Conservation (phyloP, 2,329 filamentous ascomycete species). For the Diaporthe sp. region DNA sequence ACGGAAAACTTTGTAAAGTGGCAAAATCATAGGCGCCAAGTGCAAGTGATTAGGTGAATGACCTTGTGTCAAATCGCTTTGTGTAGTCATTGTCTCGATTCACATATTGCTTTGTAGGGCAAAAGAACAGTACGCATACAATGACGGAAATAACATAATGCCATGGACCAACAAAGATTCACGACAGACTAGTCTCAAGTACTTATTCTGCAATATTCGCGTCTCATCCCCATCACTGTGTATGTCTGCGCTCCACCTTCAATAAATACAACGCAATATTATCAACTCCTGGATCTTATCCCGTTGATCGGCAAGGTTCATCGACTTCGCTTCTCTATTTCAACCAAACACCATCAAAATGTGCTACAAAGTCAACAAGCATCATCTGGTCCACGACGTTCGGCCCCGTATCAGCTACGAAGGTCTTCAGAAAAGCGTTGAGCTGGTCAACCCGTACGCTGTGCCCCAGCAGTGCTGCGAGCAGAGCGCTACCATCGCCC, state of each 20-base stretch:
- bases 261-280: neutral
- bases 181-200: neutral
- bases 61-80: neutral
- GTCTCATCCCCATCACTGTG: neutral
- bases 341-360: neutral
- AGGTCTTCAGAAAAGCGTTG: neutral
- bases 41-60: neutral
- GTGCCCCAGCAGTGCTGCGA: neutral
- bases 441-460: neutral
- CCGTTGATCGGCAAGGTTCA: conserved; percentile 3
- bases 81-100: neutral
- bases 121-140: neutral
- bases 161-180: neutral
- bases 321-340: neutral
- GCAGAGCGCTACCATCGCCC: neutral
- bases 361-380: conserved; percentile 6
- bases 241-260: neutral
- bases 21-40: neutral
- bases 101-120: neutral
- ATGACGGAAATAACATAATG: neutral
- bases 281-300: neutral
- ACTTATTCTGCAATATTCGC: neutral
- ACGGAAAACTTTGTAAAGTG: conserved; percentile 30
- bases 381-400: neutral
- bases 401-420: neutral